Evolutionary conservation across 23 red algal species (phyloP), one percentile per base, ranked within the genome.

Genomic region (Gracilaria caudata): DNA sequence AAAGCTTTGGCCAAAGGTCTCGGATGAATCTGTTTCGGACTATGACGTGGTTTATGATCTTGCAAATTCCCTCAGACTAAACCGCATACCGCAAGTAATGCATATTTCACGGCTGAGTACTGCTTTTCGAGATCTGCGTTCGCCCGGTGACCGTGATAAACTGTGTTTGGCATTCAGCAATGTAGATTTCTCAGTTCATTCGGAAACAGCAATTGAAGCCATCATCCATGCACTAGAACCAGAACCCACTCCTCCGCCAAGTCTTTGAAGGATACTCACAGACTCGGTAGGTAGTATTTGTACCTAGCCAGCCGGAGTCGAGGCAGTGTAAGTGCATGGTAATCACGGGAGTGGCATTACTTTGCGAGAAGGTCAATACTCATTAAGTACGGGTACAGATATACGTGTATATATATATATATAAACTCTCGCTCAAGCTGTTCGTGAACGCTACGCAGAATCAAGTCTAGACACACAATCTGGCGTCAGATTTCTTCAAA

Each of bases 151-250:
- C 3, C 47, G 19, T 3, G 21, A 75, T 20, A 38, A 24, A 45
- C 29, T 28, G 32, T 75, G 70, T 38, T n/a, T 75, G 19, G 39
- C 43, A 7, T 75, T 75, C 43, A 75, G 70, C 24, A 75, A 75
- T 29, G 20, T 29, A 14, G 70, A 75, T 24, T 75, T 75, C 24
- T 46, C 70, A 14, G 16, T 75, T 12, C n/a, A 46, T 34, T 75
- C 70, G 12, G 70, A 47, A 49, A 75, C 37, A 29, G 39, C 70
- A 24, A 75, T 75, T 75, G 70, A 75, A 75, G 70, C 70, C 43
- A 49, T 75, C 37, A 47, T 75, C 21, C 37, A 49, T 75, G 70
- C 70, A 0, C 37, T 75, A 4, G 70, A 75, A 66, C 8, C 9
- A 17, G 61, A 66, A 35, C 16, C 61, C 10, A 36, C 30, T 4